A percentile compares a stretch with the other conserved stretches of the same genome.
phyloP scores from a whole-genome alignment of 495 filamentous ascomycete species.

The Neurospora intermedia region DNA sequence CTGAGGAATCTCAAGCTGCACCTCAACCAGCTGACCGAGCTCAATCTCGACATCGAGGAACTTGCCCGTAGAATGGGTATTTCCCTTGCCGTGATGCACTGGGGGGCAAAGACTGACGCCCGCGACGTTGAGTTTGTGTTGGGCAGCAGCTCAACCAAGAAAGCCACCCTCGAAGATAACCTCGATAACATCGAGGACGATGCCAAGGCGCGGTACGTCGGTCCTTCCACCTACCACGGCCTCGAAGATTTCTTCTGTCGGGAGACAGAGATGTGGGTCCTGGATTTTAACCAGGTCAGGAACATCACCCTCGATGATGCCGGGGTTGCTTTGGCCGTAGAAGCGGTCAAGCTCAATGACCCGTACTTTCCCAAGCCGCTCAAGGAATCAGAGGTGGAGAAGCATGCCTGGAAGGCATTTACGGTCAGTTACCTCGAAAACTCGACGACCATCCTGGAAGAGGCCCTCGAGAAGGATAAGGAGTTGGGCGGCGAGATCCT shows the following conservation, averaged over 20 bases:
- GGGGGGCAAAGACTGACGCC: conserved; percentile 9
- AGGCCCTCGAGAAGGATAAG: background rate
- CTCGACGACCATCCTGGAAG: background rate
- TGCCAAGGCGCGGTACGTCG: background rate
- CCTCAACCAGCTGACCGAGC: conserved; percentile 11
- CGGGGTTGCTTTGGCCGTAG: conserved; percentile 13
- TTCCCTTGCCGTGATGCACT: conserved; percentile 9
- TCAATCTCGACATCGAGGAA: conserved; percentile 1
- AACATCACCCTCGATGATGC: conserved; percentile 13
- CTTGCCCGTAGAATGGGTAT: conserved; percentile 3
- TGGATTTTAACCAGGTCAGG: conserved; percentile 21
- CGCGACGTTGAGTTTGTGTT: conserved; percentile 15
- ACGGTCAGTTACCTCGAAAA: background rate
- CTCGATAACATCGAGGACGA: background rate
- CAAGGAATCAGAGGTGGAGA: background rate
- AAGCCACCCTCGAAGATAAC: background rate
- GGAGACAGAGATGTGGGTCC: conserved; percentile 12
- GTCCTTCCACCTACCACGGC: background rate
- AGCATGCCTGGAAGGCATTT: background rate
- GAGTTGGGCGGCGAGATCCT: background rate
- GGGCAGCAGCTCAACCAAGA: background rate
- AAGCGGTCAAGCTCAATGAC: conserved; percentile 13
- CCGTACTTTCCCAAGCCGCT: conserved; percentile 17
- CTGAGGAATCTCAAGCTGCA: conserved; percentile 11
- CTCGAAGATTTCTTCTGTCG: conserved; percentile 9